These are phyloP conservation scores for Saturnispora sanitii DNA, from an alignment of 805 yeast genomes.

Conservation along the genomic window DNA sequence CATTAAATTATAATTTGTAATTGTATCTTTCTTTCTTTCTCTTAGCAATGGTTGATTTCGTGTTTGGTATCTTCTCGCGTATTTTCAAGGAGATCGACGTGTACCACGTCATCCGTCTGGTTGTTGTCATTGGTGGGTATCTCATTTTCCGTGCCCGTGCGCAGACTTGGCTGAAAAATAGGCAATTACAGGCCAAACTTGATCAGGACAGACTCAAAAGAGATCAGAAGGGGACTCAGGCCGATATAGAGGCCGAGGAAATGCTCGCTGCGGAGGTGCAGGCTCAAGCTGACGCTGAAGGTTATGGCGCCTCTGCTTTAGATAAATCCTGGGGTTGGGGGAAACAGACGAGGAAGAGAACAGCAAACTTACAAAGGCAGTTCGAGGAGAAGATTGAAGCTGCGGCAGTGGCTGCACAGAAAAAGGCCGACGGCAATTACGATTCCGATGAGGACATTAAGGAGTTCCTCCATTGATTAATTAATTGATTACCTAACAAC, in stretches of 20 bases:
- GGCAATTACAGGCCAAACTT: slow-evolving; percentile 40
- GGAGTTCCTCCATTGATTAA: slow-evolving; percentile 51
- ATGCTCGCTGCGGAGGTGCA: slow-evolving; percentile 28
- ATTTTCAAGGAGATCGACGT: slow-evolving; percentile 35
- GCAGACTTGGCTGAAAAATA: slow-evolving; percentile 45
- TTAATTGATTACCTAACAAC: not conserved
- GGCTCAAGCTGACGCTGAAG: slow-evolving; percentile 3
- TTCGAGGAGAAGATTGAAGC: slow-evolving; percentile 40
- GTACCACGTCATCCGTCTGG: slow-evolving; percentile 36
- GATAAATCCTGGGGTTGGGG: slow-evolving; percentile 61
- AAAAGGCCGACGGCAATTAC: slow-evolving; percentile 14
- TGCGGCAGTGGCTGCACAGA: slow-evolving; percentile 30
- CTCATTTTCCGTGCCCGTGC: slow-evolving; percentile 47
- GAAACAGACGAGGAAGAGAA: slow-evolving; percentile 54
- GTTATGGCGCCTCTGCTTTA: slow-evolving; percentile 27
- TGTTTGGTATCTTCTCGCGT: no score
- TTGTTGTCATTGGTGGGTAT: slow-evolving; percentile 55
- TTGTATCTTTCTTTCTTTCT: not conserved
- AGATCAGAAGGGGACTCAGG: slow-evolving; percentile 13
- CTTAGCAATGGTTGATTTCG: not conserved
- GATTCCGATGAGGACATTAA: slow-evolving; percentile 61
- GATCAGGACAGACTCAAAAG: slow-evolving; percentile 37
- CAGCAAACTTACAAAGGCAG: slow-evolving; percentile 43
- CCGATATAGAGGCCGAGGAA: slow-evolving; percentile 19
- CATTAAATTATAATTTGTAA: not conserved